These are phyloP conservation scores for Candida pseudofarinosa DNA, from an alignment of 805 yeast species.

Conservation along the genomic window DNA sequence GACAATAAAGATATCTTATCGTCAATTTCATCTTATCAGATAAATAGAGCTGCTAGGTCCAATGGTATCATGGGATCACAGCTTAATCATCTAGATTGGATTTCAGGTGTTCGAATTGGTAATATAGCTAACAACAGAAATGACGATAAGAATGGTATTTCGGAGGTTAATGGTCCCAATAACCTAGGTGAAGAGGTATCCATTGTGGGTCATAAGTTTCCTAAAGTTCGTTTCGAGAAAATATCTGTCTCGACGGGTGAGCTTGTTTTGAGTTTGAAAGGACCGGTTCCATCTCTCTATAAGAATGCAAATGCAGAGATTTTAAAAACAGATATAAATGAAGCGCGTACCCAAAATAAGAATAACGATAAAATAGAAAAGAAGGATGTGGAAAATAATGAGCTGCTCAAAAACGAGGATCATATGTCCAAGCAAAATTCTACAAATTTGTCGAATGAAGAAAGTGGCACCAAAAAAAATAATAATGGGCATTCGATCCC, in stretches of 20 bases:
- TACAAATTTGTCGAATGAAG: constrained; percentile 1
- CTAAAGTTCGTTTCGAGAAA: constrained; percentile 79
- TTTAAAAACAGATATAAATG: not conserved
- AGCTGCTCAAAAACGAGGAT: not conserved
- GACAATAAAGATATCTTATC: constrained; percentile 33
- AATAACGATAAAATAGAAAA: not conserved
- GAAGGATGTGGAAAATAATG: not conserved
- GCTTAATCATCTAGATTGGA: constrained; percentile 79
- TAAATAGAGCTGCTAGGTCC: constrained; percentile 35
- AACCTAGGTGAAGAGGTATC: constrained; percentile 92
- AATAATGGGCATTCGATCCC: not conserved
- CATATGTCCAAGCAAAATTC: not conserved
- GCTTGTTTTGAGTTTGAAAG: constrained; percentile 70
- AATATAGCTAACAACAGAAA: constrained; percentile 37
- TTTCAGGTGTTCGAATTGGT: constrained; percentile 85
- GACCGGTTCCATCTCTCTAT: constrained; percentile 33
- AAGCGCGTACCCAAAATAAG: not conserved
- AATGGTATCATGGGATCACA: constrained; percentile 32
- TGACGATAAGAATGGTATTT: constrained; percentile 7
- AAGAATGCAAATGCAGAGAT: constrained; percentile 1
- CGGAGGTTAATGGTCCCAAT: constrained; percentile 38
- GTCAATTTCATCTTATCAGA: constrained; percentile 32
- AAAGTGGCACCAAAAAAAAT: constrained; percentile 1
- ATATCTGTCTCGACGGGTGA: constrained; percentile 86
- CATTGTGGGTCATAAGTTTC: constrained; percentile 81